Evolutionary conservation across 257 asterid species (phyloP), one percentile per base, ranked within the genome.

Genomic region (Fraxinus excelsior): DNA sequence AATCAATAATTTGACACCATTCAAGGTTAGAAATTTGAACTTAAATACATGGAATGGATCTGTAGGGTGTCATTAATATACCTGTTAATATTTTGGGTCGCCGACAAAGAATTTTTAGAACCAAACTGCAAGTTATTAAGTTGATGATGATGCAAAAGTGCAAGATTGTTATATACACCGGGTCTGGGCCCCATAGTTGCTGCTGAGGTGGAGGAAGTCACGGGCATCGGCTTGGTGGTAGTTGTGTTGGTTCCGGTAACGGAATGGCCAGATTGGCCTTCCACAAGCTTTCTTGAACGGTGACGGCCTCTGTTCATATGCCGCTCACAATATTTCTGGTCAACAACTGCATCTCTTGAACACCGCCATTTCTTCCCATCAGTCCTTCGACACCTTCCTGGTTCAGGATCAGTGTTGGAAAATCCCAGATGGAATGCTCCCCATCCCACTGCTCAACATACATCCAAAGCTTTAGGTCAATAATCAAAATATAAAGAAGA

Each of bases 251-350:
- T 73, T 73, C 75, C 86, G 12, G 91, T 4, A 80, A 86, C 85
- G 80, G 89, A 71, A 80, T 83, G 86, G 88, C 87, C 90, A 25
- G 96, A 16, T 79, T 88, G 96, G 70, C 87, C 87, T 96, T 96
- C 99, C 99, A 96, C 99, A 90, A 96, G 99, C 99, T 96, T 96
- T 96, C 99, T 96, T 96, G 99, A 96, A 93, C 99, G 98, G 74
- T 93, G 99, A 81, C 99, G 99, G 85, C 99, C 98, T 79, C 99
- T 81, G 85, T 96, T 96, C 90, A 96, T 90, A 72, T 96, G 99
- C 72, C 99, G 94, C 82, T 96, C 99, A 75, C 99, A 96, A 78
- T 93, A 96, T 65, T 96, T 96, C 85, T 93, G 96, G 32, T 96
- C 98, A 1, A 89, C 87, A 12, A 93, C 95, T 3, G 97, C 98